Percentiles rank a stretch among this genome's conserved stretches.
Evolutionary conservation across 2,329 filamentous ascomycete species (phyloP).

Genomic region (Cordyceps cicadae): DNA sequence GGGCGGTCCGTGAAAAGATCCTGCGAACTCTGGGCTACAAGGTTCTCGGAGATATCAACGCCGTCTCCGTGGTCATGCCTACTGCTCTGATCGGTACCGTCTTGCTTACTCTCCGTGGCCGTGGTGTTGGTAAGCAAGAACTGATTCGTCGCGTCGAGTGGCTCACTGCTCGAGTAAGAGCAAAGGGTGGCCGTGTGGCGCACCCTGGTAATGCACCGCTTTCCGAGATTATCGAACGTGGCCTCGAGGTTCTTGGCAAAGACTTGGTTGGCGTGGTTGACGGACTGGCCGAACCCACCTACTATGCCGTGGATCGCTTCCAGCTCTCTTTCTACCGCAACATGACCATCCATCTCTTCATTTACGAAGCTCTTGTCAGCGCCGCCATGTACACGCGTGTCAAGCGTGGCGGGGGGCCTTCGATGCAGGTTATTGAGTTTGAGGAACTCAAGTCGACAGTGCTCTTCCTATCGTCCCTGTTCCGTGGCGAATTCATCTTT

Average conservation of each 20-base stretch:
- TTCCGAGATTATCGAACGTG: conserved; percentile 75
- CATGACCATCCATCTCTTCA: conserved; percentile 98
- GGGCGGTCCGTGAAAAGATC: conserved; percentile 58
- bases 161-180: conserved; percentile 72
- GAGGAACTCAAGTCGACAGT: conserved; percentile 69
- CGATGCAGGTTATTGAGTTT: conserved; percentile 71
- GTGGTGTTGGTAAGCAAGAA: conserved; percentile 83
- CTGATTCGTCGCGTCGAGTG: conserved; percentile 81
- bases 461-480: conserved; percentile 82
- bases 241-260: conserved; percentile 82
- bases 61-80: conserved; percentile 95
- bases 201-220: conserved; percentile 81
- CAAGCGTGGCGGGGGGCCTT: conserved; percentile 80
- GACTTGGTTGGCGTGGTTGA: conserved; percentile 75
- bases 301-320: conserved; percentile 90
- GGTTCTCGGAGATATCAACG: conserved; percentile 89
- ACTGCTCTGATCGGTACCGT: conserved; percentile 93
- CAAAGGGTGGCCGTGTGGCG: conserved; percentile 84
- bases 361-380: conserved; percentile 84
- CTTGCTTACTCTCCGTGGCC: conserved; percentile 78
- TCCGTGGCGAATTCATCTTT: conserved; percentile 96
- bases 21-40: conserved; percentile 84
- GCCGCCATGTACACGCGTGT: conserved; percentile 84
- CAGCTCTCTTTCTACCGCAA: conserved; percentile 98
- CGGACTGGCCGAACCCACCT: conserved; percentile 81